phyloP scores from a whole-genome alignment of 345 rosid genomes.

The Sapria himalayana region DNA sequence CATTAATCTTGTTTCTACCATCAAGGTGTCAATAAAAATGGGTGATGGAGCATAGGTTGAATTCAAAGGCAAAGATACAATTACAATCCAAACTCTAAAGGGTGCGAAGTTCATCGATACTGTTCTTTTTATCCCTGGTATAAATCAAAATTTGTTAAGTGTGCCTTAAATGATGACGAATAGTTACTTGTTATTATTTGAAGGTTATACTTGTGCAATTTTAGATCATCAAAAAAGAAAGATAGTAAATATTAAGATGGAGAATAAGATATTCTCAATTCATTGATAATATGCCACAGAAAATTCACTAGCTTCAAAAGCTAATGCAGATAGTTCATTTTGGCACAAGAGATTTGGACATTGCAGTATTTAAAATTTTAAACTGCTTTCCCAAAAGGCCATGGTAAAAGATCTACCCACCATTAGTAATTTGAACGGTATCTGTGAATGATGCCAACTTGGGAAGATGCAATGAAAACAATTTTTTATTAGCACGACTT shows the following conservation, averaged over 20 bases:
- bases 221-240: background rate
- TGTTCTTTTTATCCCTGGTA: background rate
- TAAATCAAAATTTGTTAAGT: background rate
- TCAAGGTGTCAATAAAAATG: background rate
- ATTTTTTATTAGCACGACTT: background rate
- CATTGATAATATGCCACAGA: background rate
- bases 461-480: background rate
- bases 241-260: background rate
- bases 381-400: background rate
- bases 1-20: background rate
- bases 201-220: background rate
- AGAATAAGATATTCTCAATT: background rate
- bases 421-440: background rate
- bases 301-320: background rate
- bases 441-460: background rate
- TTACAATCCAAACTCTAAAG: background rate
- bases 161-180: background rate
- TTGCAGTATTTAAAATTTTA: background rate
- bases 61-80: background rate
- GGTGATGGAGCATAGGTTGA: background rate
- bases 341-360: conserved; percentile 3
- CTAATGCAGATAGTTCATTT: background rate
- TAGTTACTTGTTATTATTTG: background rate
- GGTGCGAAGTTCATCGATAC: background rate
- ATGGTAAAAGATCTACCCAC: background rate